phyloP scores from a whole-genome alignment of 1,284 basidiomycete genomes.

The Tylopilus sp. region DNA sequence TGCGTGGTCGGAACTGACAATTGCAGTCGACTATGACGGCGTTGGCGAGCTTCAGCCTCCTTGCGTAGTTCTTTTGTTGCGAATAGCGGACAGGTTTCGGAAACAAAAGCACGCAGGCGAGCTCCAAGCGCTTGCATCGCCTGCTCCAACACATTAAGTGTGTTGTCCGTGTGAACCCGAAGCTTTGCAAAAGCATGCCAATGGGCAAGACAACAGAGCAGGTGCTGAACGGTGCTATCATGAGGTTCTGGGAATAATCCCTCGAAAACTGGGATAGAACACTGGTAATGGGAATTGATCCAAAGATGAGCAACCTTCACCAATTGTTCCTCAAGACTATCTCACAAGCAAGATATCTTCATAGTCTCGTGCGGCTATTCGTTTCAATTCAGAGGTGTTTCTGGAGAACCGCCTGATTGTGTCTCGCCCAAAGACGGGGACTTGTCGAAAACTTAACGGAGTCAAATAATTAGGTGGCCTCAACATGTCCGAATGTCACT shows the following conservation, averaged over 20 bases:
- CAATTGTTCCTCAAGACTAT: too few species aligned
- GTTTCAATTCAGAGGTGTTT: conserved; percentile 44
- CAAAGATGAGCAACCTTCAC: background rate
- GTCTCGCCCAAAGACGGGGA: conserved; percentile 36
- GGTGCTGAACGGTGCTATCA: background rate
- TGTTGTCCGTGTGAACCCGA: too few species aligned
- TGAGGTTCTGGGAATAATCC: conserved; percentile 17
- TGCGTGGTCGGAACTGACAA: too few species aligned
- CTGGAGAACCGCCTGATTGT: conserved; percentile 12
- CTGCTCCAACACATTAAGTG: too few species aligned
- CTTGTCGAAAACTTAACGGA: conserved; percentile 1
- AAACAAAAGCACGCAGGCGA: background rate
- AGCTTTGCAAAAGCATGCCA: too few species aligned
- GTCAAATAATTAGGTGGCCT: too few species aligned
- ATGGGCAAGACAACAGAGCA: conserved; percentile 18
- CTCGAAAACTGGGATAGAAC: conserved; percentile 9
- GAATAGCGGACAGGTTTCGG: background rate
- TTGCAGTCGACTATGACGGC: too few species aligned
- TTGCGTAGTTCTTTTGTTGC: background rate
- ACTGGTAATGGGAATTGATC: background rate
- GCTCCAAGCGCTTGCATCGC: background rate
- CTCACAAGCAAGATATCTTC: conserved; percentile 40
- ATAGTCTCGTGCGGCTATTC: conserved; percentile 42
- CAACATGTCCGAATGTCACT: background rate
- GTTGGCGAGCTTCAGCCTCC: background rate